A percentile compares a stretch with the other conserved stretches of the same genome.
phyloP scores from a whole-genome alignment of 2,329 filamentous ascomycete genomes.

The Penicillium olsonii region DNA sequence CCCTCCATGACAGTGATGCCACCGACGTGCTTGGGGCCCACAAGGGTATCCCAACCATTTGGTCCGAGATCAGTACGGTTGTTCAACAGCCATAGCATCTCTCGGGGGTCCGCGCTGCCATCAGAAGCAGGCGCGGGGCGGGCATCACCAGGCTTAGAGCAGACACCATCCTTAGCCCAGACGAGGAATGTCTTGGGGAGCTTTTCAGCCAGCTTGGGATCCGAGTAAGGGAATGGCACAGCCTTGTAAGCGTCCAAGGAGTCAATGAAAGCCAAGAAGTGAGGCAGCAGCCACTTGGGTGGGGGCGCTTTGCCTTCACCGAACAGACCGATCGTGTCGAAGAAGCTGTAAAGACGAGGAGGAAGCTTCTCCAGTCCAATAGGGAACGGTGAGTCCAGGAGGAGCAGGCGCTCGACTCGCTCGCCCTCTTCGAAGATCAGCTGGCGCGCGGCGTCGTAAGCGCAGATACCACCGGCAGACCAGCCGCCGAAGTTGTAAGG shows the following conservation, averaged over 20 bases:
- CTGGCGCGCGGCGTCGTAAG: constrained; percentile 66
- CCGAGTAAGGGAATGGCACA: constrained; percentile 31
- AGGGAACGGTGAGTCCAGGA: constrained; percentile 68
- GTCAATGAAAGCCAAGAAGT: constrained; percentile 54
- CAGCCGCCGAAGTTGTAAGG: constrained; percentile 71
- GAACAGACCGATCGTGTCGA: constrained; percentile 50
- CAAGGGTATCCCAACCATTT: constrained; percentile 50
- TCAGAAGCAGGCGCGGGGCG: constrained; percentile 42
- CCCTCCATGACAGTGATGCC: constrained; percentile 35
- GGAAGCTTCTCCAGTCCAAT: constrained; percentile 70
- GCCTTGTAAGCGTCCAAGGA: constrained; percentile 49
- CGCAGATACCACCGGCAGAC: constrained; percentile 75
- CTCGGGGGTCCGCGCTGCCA: constrained; percentile 45
- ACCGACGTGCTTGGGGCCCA: constrained; percentile 40
- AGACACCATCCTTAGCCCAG: constrained; percentile 53
- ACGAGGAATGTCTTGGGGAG: constrained; percentile 48
- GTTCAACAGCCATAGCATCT: constrained; percentile 53
- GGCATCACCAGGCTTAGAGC: constrained; percentile 43
- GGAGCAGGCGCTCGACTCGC: constrained; percentile 59
- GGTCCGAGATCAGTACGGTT: constrained; percentile 50
- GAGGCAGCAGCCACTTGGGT: constrained; percentile 53
- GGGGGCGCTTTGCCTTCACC: constrained; percentile 46
- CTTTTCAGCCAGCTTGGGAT: constrained; percentile 31
- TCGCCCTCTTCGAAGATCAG: constrained; percentile 59
- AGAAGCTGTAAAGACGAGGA: constrained; percentile 52